Percentiles rank a stretch among this genome's conserved stretches.
Evolutionary conservation across 2,329 filamentous ascomycete species (phyloP).

Genomic region (Hymenotorrendiella dingleyae): DNA sequence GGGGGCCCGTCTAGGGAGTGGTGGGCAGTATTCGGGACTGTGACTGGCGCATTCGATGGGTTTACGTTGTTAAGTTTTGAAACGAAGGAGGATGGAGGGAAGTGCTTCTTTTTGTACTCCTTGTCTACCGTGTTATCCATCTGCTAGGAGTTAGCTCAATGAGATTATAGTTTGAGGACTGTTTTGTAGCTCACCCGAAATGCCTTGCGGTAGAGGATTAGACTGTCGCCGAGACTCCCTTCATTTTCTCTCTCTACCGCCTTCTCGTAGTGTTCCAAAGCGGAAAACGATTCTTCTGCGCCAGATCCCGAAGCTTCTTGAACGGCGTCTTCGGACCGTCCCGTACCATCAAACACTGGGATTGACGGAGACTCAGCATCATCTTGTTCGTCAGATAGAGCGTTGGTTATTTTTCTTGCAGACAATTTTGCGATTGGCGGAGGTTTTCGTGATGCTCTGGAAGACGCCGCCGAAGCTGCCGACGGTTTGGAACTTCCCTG

Average conservation of each 20-base stretch:
- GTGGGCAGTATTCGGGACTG: slow-evolving; percentile 48
- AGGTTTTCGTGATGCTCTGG: slow-evolving; percentile 17
- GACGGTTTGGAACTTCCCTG: slow-evolving; percentile 16
- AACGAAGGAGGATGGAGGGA: slow-evolving; percentile 55
- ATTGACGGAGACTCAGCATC: slow-evolving; percentile 8
- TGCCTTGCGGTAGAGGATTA: slow-evolving; percentile 82
- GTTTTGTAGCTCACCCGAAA: slow-evolving; percentile 58
- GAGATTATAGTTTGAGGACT: too few species aligned
- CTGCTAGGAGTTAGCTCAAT: slow-evolving; percentile 39
- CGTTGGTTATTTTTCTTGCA: slow-evolving; percentile 7
- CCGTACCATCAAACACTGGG: slow-evolving; percentile 10
- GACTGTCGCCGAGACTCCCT: slow-evolving; percentile 82
- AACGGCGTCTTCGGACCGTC: not conserved
- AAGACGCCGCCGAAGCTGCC: slow-evolving; percentile 8
- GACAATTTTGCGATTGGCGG: slow-evolving; percentile 14
- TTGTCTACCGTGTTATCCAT: slow-evolving; percentile 82
- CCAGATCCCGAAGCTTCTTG: slow-evolving; percentile 3
- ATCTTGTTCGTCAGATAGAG: slow-evolving; percentile 16
- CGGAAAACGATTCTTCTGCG: slow-evolving; percentile 57
- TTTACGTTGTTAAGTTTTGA: slow-evolving; percentile 34
- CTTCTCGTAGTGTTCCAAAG: slow-evolving; percentile 86
- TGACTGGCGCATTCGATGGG: slow-evolving; percentile 43
- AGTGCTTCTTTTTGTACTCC: slow-evolving; percentile 86
- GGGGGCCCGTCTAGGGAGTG: slow-evolving; percentile 50
- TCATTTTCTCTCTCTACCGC: slow-evolving; percentile 83